Evolutionary conservation across 495 filamentous ascomycete genomes (phyloP), one percentile per base, ranked within the genome.

Genomic region (Lasiosphaeria miniovina): DNA sequence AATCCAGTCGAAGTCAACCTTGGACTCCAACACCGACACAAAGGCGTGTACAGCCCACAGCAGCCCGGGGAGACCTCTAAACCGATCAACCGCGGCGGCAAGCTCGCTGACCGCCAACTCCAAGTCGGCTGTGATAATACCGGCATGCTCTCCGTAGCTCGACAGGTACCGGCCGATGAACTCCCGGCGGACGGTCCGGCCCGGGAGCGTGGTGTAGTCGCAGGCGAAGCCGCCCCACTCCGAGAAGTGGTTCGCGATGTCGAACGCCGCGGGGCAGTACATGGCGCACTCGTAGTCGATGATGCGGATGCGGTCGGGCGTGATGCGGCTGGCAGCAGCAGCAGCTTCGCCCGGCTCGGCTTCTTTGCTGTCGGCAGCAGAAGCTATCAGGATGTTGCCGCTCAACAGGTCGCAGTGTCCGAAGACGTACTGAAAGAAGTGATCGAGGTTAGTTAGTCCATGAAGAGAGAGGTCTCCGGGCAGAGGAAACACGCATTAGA

Each of bases 231-330:
- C 43, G 11, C 43, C 43, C 43, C 43, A 46, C 15, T 46, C 43
- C 6, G 43, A 46, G 43, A 46, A 46, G 43, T 46, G 43, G 43
- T 46, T 46, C 11, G 43, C 43, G 43, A 46, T 46, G 43, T 46
- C 43, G 43, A 46, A 46, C 12, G 43, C 43, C 8, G 43, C 43
- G 11, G 43, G 43, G 43, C 43, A 46, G 11, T 46, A n/a, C 43
- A 46, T 46, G 6, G 43, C 43, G 43, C 5, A 46, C 43, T 46
- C 43, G 43, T 46, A 46, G 43, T 46, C 43, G 43, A 46, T 46
- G 43, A 46, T 9, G 43, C 11, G 43, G 15, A 46, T 46, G 5
- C 38, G 12, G 43, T 46, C 6, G 43, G 11, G 43, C 8, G 6
- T 14, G 43, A 9, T 46, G 8, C 24, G 24, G 24, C 24, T 24